Conservation (phyloP, 352 stramenopile genomes). For the Pythium pyrilobum region DNA sequence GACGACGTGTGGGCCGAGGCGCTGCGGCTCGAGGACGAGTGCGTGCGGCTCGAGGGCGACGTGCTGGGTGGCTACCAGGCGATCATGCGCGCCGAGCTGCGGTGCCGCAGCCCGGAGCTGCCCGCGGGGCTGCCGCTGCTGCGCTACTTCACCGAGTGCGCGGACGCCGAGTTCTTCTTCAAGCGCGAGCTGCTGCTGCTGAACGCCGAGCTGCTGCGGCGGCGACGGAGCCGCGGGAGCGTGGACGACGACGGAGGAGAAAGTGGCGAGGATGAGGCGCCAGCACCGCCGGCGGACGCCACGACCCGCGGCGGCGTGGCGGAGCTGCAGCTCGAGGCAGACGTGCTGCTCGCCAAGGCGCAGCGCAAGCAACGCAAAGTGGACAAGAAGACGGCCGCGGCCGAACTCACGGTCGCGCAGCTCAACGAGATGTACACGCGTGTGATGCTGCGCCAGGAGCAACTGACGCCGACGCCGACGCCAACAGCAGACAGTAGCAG, state of each 20-base stretch:
- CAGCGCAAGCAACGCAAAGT: conserved; percentile 51
- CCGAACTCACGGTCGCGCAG: conserved; percentile 28
- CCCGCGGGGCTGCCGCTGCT: conserved; percentile 19
- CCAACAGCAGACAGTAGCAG: no score
- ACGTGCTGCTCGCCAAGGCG: conserved; percentile 18
- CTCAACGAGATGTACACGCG: conserved; percentile 22
- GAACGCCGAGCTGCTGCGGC: conserved; percentile 19
- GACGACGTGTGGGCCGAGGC: conserved; percentile 33
- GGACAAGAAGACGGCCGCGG: conserved; percentile 40
- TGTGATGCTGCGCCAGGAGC: conserved; percentile 18
- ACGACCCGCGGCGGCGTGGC: no score
- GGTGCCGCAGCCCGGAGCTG: conserved; percentile 2
- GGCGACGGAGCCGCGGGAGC: not conserved
- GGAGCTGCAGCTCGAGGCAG: conserved; percentile 17
- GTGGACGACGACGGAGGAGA: not conserved
- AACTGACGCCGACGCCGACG: not conserved
- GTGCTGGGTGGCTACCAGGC: conserved; percentile 31
- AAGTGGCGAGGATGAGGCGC: not conserved
- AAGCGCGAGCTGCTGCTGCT: conserved; percentile 36
- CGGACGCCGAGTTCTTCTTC: conserved; percentile 50
- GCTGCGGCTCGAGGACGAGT: conserved; percentile 34
- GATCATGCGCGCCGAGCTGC: conserved; percentile 19
- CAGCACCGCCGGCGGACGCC: not conserved
- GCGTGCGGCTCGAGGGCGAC: conserved; percentile 24
- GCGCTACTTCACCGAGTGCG: conserved; percentile 35